Conservation (phyloP, 75 land plant genomes). For the Pinus tabuliformis region DNA sequence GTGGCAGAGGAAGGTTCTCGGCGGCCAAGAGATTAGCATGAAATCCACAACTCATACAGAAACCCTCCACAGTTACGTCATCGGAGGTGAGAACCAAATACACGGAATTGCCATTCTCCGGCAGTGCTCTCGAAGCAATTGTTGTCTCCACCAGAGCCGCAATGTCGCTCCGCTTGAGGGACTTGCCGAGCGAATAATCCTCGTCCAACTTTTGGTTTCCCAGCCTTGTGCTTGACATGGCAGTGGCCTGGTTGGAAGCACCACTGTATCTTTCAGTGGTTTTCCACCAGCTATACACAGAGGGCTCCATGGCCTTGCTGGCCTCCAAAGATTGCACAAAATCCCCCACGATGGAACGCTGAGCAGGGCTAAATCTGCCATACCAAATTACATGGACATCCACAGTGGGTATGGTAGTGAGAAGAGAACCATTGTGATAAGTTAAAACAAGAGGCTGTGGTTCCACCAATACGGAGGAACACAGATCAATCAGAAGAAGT, state of each 20-base stretch:
- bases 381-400: constrained; percentile 67
- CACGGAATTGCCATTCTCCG: constrained; percentile 13
- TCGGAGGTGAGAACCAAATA: constrained; percentile 36
- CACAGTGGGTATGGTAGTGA: constrained; percentile 22
- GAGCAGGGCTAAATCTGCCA: constrained; percentile 54
- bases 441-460: constrained; percentile 19
- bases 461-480: constrained; percentile 18
- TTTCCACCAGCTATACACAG: constrained; percentile 20
- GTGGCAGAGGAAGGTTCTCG: constrained; percentile 1
- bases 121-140: not conserved
- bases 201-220: constrained; percentile 19
- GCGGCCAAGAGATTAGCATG: too few relatives aligned
- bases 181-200: constrained; percentile 17
- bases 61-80: constrained; percentile 42
- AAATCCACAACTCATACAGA: constrained; percentile 39
- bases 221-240: not conserved
- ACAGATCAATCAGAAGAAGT: not conserved
- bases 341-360: constrained; percentile 49
- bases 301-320: not conserved
- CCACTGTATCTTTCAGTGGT: constrained; percentile 10
- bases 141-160: not conserved
- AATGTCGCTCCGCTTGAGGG: constrained; percentile 12
- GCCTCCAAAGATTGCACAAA: constrained; percentile 48
- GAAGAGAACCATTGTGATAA: constrained; percentile 70
- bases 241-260: constrained; percentile 1